Evolutionary conservation across 306 rosid genomes (phyloP), one percentile per base, ranked within the genome.

Genomic region (Abrus pulchellus): DNA sequence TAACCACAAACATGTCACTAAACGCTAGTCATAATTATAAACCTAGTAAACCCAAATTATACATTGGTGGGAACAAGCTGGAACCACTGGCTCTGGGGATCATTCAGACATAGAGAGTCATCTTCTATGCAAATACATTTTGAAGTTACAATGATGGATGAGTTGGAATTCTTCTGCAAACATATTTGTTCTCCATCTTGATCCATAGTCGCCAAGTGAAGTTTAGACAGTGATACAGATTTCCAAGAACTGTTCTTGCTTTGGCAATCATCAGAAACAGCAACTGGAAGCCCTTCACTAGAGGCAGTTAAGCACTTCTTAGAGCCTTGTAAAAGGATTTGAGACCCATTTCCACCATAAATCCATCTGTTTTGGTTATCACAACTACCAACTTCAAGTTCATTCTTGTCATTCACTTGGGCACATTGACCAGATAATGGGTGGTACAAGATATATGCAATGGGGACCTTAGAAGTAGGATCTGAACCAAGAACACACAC

Each of bases 31-130:
- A 2, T 5, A 78, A 13, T 78, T 29, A 7, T 5, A 57, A 47
- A 3, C 43, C 41, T 8, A 32, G 12, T 38, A 3, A 72, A n/a
- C 11, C 72, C 28, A 66, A 67, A 50, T 56, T 83, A 89, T 28
- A 85, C 81, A 72, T 87, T 89, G 7, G 88, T 61, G 0, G 74
- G 2, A 79, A 87, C 81, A 56, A 87, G 80, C 48, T 87, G 87
- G 66, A 89, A 87, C 93, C 91, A 87, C 12, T 87, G 91, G 59
- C 56, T 77, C 20, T 47, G 83, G 2, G 91, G 91, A 82, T 89
- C 83, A 32, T 85, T 84, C 0, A 83, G 63, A 76, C 93, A 89
- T 3, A 36, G 41, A 74, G 80, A 44, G 53, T 89, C 88, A 74
- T 87, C 77, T 29, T 32, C 6, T 7, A 75, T 56, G 64, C 93